Base-by-base conservation (phyloP, 805 yeast species). In the Wickerhamiella domercqiae region DNA sequence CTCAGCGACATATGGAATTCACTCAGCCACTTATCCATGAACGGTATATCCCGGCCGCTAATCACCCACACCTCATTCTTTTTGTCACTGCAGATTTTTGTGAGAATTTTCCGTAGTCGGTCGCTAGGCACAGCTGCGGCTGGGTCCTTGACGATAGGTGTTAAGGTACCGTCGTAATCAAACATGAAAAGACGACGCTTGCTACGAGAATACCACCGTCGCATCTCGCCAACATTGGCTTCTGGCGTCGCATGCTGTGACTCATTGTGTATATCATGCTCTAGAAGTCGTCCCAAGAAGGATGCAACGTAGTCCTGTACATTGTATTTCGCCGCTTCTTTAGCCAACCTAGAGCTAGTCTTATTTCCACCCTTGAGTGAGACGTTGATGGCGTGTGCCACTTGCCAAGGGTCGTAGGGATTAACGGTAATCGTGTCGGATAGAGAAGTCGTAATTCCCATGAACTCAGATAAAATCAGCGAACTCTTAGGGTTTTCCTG, bases 391-490 rank as follows among this genome's bases (percentile, higher is more conserved):
- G 84, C 70, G 49, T 73, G 78, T 1, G 98, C 87, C 26, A 87
- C 87, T 2, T 94, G 94, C 19, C 82, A 87, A 0, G 93, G 68
- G 60, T 90, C 97, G 94, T 96, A 90, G 5, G 99, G 99, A 49
- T 90, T 90, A 25, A 90, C 90, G 45, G 78, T 71, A 36, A 81
- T 67, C n/a, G 64, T 63, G 19, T 60, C 66, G 7, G 47, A 41
- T 16, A 63, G 44, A n/a, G 50, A 41, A 25, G 55, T 57, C 0
- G 94, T 81, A 3, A 93, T 75, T 32, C 98, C 99, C 39, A 93
- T 79, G 54, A 90, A 90, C 61, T 90, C 99, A 17, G 94, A 80
- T 32, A 90, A 61, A 28, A 90, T 73, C 51, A 93, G 66, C 0
- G 97, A 94, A 2, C 79, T 70, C n/a, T n/a, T n/a, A 44, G 66